A percentile compares a stretch with the other conserved stretches of the same genome.
Evolutionary conservation across 768 basidiomycete genomes (phyloP).

Genomic region (Hemileccinum rubropunctum): DNA sequence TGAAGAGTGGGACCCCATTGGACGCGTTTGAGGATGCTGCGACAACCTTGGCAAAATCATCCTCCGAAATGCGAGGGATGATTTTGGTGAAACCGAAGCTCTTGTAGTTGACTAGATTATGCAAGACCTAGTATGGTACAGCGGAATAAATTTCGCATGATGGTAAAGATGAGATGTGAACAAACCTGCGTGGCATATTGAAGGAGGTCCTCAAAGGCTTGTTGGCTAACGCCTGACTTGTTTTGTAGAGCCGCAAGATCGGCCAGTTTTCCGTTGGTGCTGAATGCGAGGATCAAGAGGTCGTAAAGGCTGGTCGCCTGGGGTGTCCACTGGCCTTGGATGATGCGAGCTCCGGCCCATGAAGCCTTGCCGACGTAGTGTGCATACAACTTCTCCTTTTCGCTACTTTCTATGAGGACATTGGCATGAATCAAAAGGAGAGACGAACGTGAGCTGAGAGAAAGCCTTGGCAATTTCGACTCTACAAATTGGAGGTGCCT

Average conservation of each 20-base stretch:
- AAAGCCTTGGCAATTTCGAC: slow-evolving; percentile 70
- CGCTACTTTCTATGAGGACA: slow-evolving; percentile 37
- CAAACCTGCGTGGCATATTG: slow-evolving; percentile 73
- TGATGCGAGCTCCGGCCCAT: slow-evolving; percentile 84
- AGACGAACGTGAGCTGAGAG: slow-evolving; percentile 55
- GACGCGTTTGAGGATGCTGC: slow-evolving; percentile 55
- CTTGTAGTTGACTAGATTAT: slow-evolving; percentile 63
- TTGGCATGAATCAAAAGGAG: neutral
- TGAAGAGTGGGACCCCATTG: slow-evolving; percentile 59
- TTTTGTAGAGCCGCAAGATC: slow-evolving; percentile 54
- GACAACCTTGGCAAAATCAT: slow-evolving; percentile 64
- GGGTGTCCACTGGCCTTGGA: slow-evolving; percentile 81
- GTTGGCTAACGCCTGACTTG: slow-evolving; percentile 49
- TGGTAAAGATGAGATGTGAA: neutral
- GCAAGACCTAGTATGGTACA: slow-evolving; percentile 31
- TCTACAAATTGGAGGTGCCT: slow-evolving; percentile 70
- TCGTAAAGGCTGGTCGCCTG: slow-evolving; percentile 68
- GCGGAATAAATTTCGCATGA: neutral
- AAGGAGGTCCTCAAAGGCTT: slow-evolving; percentile 67
- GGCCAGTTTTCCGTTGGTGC: slow-evolving; percentile 52
- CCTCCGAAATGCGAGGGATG: slow-evolving; percentile 61
- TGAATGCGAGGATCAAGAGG: slow-evolving; percentile 68
- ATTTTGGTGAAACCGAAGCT: slow-evolving; percentile 87
- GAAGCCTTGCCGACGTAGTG: slow-evolving; percentile 69
- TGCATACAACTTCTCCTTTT: slow-evolving; percentile 75